A percentile compares a stretch with the other conserved stretches of the same genome.
Evolutionary conservation across 106 monocot species (phyloP).

Genomic region (Acorus gramineus): DNA sequence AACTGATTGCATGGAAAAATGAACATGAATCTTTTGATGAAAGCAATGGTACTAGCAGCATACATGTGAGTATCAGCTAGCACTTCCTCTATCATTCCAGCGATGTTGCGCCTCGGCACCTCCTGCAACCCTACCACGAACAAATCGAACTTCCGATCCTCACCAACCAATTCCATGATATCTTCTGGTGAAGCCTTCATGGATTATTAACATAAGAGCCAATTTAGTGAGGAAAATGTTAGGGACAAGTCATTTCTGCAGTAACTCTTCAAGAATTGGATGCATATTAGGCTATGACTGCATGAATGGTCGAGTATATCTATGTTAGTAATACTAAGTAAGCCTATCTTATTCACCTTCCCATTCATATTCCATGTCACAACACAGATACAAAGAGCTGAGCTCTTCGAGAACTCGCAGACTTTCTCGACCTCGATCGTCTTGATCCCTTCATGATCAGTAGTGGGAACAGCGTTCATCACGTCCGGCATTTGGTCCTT

Average conservation of each 20-base stretch:
- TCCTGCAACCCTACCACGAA: constrained; percentile 32
- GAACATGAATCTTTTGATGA: neutral
- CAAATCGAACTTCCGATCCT: constrained; percentile 18
- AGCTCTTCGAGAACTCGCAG: constrained; percentile 28
- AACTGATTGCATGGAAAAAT: neutral
- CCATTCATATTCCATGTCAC: constrained; percentile 53
- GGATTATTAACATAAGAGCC: neutral
- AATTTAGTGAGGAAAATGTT: no score
- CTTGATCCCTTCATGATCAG: constrained; percentile 35
- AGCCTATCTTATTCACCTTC: constrained; percentile 7
- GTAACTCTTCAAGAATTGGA: no score
- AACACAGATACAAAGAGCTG: constrained; percentile 25
- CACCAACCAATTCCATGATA: constrained; percentile 14
- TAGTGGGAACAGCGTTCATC: no score
- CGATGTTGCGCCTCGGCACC: constrained; percentile 14
- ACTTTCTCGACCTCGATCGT: constrained; percentile 14
- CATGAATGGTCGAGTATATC: no score
- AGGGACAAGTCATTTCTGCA: no score
- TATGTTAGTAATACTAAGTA: no score
- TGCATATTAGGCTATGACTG: no score
- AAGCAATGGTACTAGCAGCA: neutral
- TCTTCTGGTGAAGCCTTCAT: constrained; percentile 21
- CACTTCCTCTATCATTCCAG: constrained; percentile 9
- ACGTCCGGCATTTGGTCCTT: no score
- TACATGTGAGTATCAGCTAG: constrained; percentile 20